phyloP scores from a whole-genome alignment of 108 stramenopile species.

The Discostella pseudostelligera region DNA sequence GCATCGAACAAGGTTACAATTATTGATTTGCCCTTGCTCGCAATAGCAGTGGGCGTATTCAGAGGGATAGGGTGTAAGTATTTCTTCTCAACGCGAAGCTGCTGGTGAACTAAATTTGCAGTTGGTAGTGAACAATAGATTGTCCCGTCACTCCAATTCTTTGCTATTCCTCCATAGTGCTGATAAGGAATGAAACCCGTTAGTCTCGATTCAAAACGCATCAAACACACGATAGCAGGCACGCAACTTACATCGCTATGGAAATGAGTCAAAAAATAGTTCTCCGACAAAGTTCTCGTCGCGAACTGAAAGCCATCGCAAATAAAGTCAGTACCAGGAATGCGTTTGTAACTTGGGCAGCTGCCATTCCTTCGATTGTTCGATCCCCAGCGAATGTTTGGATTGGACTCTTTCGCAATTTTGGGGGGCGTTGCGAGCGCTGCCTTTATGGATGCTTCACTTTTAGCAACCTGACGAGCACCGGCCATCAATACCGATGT shows the following conservation, averaged over 20 bases:
- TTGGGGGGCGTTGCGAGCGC: not conserved
- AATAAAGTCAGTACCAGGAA: constrained; percentile 81
- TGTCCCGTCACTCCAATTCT: constrained; percentile 67
- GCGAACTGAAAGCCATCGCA: constrained; percentile 47
- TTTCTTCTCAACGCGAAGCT: constrained; percentile 47
- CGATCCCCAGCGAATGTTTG: constrained; percentile 8
- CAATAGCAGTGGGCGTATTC: constrained; percentile 59
- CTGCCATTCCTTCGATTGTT: constrained; percentile 14
- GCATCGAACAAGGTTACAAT: constrained; percentile 67
- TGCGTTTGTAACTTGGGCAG: constrained; percentile 77
- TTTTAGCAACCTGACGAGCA: constrained; percentile 43
- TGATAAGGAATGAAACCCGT: too few species aligned
- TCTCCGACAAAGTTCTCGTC: constrained; percentile 52
- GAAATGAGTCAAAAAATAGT: constrained; percentile 86
- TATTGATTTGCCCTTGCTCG: constrained; percentile 50
- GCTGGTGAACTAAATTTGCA: constrained; percentile 44
- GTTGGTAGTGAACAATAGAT: constrained; percentile 53
- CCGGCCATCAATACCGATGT: constrained; percentile 51
- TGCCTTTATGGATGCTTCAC: constrained; percentile 24
- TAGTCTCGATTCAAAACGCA: too few species aligned
- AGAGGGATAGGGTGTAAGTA: constrained; percentile 71
- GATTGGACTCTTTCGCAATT: not conserved
- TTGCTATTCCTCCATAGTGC: constrained; percentile 64
- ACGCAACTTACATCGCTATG: constrained; percentile 34
- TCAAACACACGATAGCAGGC: not conserved